Base-by-base conservation (phyloP, 352 stramenopile genomes). In the Phytopythium montanum region DNA sequence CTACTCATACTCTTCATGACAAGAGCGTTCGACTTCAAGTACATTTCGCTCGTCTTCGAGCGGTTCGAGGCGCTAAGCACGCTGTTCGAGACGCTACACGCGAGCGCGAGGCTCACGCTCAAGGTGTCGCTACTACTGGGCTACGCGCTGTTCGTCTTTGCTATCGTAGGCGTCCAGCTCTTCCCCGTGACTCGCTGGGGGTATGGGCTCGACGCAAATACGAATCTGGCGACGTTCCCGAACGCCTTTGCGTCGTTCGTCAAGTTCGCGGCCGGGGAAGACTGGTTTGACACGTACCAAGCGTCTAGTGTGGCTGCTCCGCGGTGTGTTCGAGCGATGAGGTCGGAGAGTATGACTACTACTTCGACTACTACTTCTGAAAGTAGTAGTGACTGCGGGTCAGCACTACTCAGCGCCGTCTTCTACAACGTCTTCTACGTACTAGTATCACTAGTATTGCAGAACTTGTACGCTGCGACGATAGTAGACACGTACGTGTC, bases 391-490 rank as follows among this genome's bases (percentile, higher is more conserved):
- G 85, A 94, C 55, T 94, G 85, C 39, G 85, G 85, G 1, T 90
- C 82, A 3, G 54, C 79, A 0, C 55, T 68, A 0, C 71, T 94
- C 16, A 91, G 78, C 59, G 72, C 73, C 5, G 45, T 91, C 6
- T 91, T 93, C 55, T 94, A 88, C 64, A 79, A 92, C 66, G 74
- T 68, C 23, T 94, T 93, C 52, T 94, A 91, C 61, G 56, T 94
- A 9, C 66, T 94, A 25, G 82, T 94, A 3, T 73, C 87, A 14
- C 60, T 94, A 23, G 80, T 94, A 51, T 65, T 94, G 3, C 85
- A 92, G 61, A 91, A 94, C 55, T 46, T 94, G 25, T 94, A 93
- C 65, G 76, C 88, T 0, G 84, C 85, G 5, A 91, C 83, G 0
- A 88, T 94, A 61, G 77, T 94, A 0, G 85, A 94, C 39, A 93